These are phyloP conservation scores for Saccharata proteae DNA, from an alignment of 2,329 filamentous ascomycete genomes.

Conservation along the genomic window DNA sequence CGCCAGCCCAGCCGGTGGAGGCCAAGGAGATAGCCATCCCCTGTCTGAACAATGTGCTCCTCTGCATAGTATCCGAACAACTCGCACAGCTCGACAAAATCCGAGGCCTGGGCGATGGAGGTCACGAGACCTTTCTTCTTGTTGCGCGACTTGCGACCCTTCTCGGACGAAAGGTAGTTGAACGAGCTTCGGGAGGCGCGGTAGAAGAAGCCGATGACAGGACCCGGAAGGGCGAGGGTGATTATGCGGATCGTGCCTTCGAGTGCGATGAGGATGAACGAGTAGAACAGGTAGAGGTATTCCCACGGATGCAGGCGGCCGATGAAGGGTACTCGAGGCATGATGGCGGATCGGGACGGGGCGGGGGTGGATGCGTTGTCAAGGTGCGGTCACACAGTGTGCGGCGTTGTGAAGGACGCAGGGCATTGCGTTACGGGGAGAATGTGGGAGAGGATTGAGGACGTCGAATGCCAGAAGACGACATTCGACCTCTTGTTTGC, in stretches of 20 bases:
- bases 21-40: conserved; percentile 84
- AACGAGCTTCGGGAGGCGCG: conserved; percentile 70
- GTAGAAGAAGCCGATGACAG: conserved; percentile 74
- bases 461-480: too few species aligned
- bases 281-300: conserved; percentile 76
- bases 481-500: too few species aligned
- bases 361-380: not conserved
- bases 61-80: conserved; percentile 88
- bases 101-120: conserved; percentile 73
- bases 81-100: conserved; percentile 89
- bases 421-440: too few species aligned
- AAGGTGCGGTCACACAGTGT: not conserved
- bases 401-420: not conserved
- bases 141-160: conserved; percentile 54
- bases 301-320: conserved; percentile 53
- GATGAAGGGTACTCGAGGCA: conserved; percentile 51
- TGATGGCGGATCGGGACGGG: conserved; percentile 20
- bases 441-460: too few species aligned
- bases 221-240: conserved; percentile 73
- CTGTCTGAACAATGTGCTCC: conserved; percentile 90
- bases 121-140: conserved; percentile 61
- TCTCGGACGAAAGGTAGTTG: conserved; percentile 61
- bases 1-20: conserved; percentile 77
- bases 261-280: conserved; percentile 68
- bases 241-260: conserved; percentile 76